Percentiles rank a stretch among this genome's conserved stretches.
Conservation (phyloP, 2,329 filamentous ascomycete genomes). For the Neofusicoccum ribis region DNA sequence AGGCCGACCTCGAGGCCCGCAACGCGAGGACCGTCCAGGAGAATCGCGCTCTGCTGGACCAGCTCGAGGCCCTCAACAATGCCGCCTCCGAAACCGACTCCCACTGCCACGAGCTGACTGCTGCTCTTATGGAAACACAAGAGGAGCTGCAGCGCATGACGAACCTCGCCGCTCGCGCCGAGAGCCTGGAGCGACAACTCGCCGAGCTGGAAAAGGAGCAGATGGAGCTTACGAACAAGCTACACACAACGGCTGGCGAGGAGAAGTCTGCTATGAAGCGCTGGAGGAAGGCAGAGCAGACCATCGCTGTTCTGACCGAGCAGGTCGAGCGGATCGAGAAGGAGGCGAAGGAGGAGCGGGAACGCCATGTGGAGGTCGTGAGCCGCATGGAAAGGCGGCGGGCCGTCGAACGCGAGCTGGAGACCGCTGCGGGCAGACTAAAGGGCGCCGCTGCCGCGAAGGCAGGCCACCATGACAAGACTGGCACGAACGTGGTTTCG, state of each 20-base stretch:
- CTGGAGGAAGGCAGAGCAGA: slow-evolving; percentile 83
- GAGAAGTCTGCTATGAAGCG: slow-evolving; percentile 76
- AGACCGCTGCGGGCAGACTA: slow-evolving; percentile 74
- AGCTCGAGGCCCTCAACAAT: slow-evolving; percentile 80
- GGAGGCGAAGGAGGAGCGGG: slow-evolving; percentile 76
- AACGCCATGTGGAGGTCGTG: slow-evolving; percentile 79
- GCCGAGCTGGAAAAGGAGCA: slow-evolving; percentile 80
- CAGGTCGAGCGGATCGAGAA: slow-evolving; percentile 87
- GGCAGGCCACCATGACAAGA: slow-evolving; percentile 60
- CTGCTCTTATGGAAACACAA: slow-evolving; percentile 74
- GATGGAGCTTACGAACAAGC: slow-evolving; percentile 65
- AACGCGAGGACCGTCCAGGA: slow-evolving; percentile 81
- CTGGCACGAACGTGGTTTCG: slow-evolving; percentile 73
- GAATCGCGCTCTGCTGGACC: slow-evolving; percentile 77
- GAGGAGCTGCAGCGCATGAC: slow-evolving; percentile 75
- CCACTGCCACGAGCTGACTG: slow-evolving; percentile 74
- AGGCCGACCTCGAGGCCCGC: slow-evolving; percentile 66
- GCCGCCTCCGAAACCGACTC: slow-evolving; percentile 78
- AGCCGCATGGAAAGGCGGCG: slow-evolving; percentile 81
- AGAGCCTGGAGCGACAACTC: slow-evolving; percentile 78
- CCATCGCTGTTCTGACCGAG: slow-evolving; percentile 75
- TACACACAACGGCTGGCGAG: slow-evolving; percentile 70
- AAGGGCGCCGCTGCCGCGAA: slow-evolving; percentile 77
- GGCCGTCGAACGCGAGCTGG: slow-evolving; percentile 77
- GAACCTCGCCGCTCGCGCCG: slow-evolving; percentile 70